These are phyloP conservation scores for Moesziomyces globuligerus DNA, from an alignment of 1,284 basidiomycete species.

Conservation along the genomic window DNA sequence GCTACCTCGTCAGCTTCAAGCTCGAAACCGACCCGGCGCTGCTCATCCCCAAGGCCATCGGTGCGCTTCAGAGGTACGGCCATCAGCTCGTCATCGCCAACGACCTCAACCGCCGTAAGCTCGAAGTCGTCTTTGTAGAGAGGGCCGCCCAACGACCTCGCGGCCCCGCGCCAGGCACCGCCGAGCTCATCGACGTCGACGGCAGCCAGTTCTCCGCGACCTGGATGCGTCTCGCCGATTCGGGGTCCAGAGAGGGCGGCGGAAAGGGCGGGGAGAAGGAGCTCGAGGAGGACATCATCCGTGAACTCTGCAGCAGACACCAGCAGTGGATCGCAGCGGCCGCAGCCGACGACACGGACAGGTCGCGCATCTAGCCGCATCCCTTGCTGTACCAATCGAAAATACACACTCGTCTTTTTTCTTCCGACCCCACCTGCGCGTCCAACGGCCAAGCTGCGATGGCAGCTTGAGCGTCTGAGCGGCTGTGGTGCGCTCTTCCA, in stretches of 20 bases:
- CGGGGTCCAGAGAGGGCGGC: slow-evolving; percentile 15
- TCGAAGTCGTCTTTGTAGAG: slow-evolving; percentile 87
- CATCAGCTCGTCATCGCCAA: slow-evolving; percentile 98
- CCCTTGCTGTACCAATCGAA: no score
- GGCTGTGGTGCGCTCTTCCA: no score
- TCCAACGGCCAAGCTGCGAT: no score
- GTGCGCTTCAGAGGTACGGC: slow-evolving; percentile 88
- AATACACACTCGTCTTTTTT: no score
- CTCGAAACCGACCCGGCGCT: slow-evolving; percentile 88
- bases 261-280: slow-evolving; percentile 69
- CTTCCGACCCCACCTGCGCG: no score
- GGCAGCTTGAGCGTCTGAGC: no score
- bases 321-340: slow-evolving; percentile 73
- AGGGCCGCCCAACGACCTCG: no score
- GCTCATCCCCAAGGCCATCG: slow-evolving; percentile 88
- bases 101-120: slow-evolving; percentile 86
- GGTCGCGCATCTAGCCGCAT: no score
- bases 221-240: slow-evolving; percentile 76
- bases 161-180: no score
- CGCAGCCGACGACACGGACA: no score
- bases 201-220: slow-evolving; percentile 72
- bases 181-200: slow-evolving; percentile 14
- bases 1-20: slow-evolving; percentile 97
- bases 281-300: slow-evolving; percentile 91
- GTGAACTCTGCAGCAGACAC: slow-evolving; percentile 80